These are phyloP conservation scores for Cucumis variabilis DNA, from an alignment of 331 rosid species.

Conservation along the genomic window DNA sequence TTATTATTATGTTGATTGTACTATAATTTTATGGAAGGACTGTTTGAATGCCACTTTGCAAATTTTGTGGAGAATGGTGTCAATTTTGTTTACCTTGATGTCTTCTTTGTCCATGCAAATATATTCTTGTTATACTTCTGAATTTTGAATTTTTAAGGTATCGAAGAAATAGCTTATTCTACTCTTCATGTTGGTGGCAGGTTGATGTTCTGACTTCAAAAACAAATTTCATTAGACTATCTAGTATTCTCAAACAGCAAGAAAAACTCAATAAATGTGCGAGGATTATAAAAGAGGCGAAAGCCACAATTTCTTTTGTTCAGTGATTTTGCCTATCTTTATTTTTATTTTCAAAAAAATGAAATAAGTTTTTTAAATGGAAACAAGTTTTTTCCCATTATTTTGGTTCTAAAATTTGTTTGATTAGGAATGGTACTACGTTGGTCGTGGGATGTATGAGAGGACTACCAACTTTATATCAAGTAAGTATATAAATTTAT, in stretches of 20 bases:
- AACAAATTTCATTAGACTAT: slow-evolving; percentile 49
- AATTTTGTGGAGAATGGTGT: too few species aligned
- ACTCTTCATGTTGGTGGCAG: slow-evolving; percentile 44
- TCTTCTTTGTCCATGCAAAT: too few species aligned
- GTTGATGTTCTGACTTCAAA: slow-evolving; percentile 57
- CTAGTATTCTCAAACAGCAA: slow-evolving; percentile 52
- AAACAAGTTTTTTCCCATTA: too few species aligned
- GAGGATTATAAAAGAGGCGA: slow-evolving; percentile 54
- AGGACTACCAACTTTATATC: slow-evolving; percentile 85
- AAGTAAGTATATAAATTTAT: slow-evolving; percentile 44
- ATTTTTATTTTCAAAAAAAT: too few species aligned
- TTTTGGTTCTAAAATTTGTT: slow-evolving; percentile 24
- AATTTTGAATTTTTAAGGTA: too few species aligned
- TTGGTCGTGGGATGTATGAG: slow-evolving; percentile 98
- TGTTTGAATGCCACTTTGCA: too few species aligned
- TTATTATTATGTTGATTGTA: too few species aligned
- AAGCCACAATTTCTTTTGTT: slow-evolving; percentile 12
- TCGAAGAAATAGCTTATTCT: neutral
- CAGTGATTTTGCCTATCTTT: neutral
- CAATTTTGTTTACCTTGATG: too few species aligned
- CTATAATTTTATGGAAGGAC: too few species aligned
- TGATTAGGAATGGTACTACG: slow-evolving; percentile 85
- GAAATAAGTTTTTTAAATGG: too few species aligned
- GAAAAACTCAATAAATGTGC: slow-evolving; percentile 45
- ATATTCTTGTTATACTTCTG: too few species aligned